Base-by-base conservation (phyloP, 352 stramenopile genomes). In the Pythium grandisporangium region DNA sequence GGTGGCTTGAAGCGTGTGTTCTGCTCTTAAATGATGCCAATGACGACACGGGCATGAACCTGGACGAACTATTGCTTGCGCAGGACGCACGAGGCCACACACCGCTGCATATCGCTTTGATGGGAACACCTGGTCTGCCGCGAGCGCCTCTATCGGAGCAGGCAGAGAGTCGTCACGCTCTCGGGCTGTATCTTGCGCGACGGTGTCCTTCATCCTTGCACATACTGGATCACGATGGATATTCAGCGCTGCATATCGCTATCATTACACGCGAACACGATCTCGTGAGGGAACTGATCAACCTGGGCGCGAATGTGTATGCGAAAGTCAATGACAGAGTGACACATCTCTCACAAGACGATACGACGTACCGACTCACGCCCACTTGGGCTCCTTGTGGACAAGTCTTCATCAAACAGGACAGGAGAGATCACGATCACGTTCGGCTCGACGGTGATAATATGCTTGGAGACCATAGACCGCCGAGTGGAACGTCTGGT, bases 321-420 rank as follows among this genome's bases (percentile, higher is more conserved):
- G n/a, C n/a, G n/a, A n/a, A n/a, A n/a, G n/a, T 38, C 12, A n/a
- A 13, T 27, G 40, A 36, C 7, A n/a, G n/a, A n/a, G n/a, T n/a
- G n/a, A n/a, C n/a, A n/a, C n/a, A n/a, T n/a, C n/a, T n/a, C n/a
- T n/a, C n/a, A n/a, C n/a, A n/a, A n/a, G n/a, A n/a, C n/a, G n/a
- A n/a, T n/a, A n/a, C n/a, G n/a, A n/a, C n/a, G 12, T 51, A 38
- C n/a, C 24, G 32, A 7, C 4, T 5, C 5, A 45, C 12, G 37
- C 62, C 67, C 0, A 0, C 29, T 3, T 84, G 70, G 70, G 67
- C 67, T 6, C 67, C 67, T 0, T 84, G 70, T 37, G 59, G 53
- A 3, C 43, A 53, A 20, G 48, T 32, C 5, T 50, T 60, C 19
- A n/a, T n/a, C n/a, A n/a, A n/a, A n/a, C n/a, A n/a, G n/a, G n/a